Base-by-base conservation (phyloP, 805 yeast genomes). In the Kodamaea jinghongensis region DNA sequence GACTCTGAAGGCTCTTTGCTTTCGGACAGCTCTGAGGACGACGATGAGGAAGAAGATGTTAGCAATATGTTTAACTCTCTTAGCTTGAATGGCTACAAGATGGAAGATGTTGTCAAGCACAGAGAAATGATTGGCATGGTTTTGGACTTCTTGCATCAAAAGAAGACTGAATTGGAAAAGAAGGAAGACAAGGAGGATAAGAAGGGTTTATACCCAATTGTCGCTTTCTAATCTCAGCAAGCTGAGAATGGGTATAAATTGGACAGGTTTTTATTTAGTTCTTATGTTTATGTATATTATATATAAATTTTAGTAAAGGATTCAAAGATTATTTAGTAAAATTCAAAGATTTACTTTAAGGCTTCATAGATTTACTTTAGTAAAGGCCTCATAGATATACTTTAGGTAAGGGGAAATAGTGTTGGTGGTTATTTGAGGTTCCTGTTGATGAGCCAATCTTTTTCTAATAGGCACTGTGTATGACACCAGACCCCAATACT, bases 401-500 rank as follows among this genome's bases (percentile, higher is more conserved):
- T n/a, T n/a, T n/a, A n/a, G n/a, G n/a, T n/a, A n/a, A n/a, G n/a
- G n/a, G n/a, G n/a, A n/a, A n/a, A n/a, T n/a, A n/a, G n/a, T n/a
- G n/a, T n/a, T n/a, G n/a, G n/a, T n/a, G n/a, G n/a, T n/a, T n/a
- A n/a, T n/a, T n/a, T n/a, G n/a, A n/a, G n/a, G n/a, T n/a, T n/a
- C n/a, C n/a, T n/a, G n/a, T n/a, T n/a, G n/a, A n/a, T n/a, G n/a
- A n/a, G n/a, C n/a, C n/a, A n/a, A n/a, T n/a, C n/a, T n/a, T n/a
- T n/a, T n/a, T 6, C 23, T 20, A 20, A 20, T 20, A 20, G 7
- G 23, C 23, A 5, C 23, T 20, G 5, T 20, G 23, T 2, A 64
- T 45, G 1, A 59, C 47, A 1, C 71, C 71, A 20, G 62, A 51
- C 3, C 96, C 97, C 8, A 90, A 52, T 0, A 91, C 81, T 39